These are phyloP conservation scores for Neonectria magnoliae DNA, from an alignment of 2,329 filamentous ascomycete genomes.

Conservation along the genomic window DNA sequence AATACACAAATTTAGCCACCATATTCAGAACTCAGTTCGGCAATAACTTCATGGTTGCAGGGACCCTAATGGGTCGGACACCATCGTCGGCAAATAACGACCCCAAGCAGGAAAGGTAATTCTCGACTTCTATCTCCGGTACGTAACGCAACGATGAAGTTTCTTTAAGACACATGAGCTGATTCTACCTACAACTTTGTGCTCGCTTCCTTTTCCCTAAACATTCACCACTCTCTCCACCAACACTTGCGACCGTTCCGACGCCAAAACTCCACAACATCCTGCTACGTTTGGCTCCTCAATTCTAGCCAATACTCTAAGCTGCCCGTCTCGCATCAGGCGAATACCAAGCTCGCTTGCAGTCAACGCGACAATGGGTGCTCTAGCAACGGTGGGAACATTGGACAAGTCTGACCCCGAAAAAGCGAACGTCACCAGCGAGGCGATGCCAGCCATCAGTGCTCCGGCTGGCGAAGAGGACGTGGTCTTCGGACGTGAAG, in stretches of 20 bases:
- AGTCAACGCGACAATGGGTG: not conserved
- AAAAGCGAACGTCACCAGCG: not conserved
- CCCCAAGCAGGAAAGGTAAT: not conserved
- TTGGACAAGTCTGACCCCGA: not conserved
- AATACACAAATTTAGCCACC: too few species aligned
- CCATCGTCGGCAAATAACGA: not conserved
- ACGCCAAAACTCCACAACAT: not conserved
- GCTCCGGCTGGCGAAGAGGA: not conserved
- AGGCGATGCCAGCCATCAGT: not conserved
- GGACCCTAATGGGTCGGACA: not conserved
- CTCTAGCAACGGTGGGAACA: not conserved
- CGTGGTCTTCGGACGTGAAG: conserved; percentile 20
- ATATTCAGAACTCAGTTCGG: not conserved
- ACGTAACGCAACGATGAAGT: not conserved
- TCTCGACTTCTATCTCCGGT: not conserved
- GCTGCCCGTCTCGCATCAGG: not conserved
- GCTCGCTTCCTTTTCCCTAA: not conserved
- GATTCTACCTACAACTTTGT: not conserved
- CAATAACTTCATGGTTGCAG: conserved; percentile 4
- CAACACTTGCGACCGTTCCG: not conserved
- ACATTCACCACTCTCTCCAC: not conserved
- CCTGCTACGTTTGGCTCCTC: not conserved
- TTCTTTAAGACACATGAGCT: not conserved
- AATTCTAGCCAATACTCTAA: not conserved
- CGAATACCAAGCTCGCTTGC: too few species aligned